Evolutionary conservation across 306 rosid genomes (phyloP), one percentile per base, ranked within the genome.

Genomic region (Prosopis cineraria): DNA sequence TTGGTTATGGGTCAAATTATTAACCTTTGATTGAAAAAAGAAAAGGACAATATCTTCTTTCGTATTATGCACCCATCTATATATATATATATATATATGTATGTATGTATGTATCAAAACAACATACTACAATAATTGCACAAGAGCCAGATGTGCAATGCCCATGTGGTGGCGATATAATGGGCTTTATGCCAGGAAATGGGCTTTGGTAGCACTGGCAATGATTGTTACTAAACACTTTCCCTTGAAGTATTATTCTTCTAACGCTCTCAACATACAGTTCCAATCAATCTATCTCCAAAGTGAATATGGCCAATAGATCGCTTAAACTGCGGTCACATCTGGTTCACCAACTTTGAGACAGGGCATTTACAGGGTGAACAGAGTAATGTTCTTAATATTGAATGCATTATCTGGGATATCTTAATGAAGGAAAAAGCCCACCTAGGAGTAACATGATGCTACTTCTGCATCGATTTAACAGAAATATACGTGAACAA

Each of bases 161-260:
- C 85, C 90, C 97, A 90, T 88, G 95, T 92, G 90, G 70, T 85
- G 80, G 74, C 80, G 76, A 50, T 33, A 63, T 48, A 76, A 83
- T 81, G 80, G 86, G 53, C 78, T 86, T 82, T 85, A 48, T 68
- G 52, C 76, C 47, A 80, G 83, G 84, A 81, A 72, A 84, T 86
- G 87, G 87, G 76, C 8, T 65, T 79, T 81, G 85, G 84, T 67
- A 73, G 69, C 79, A 53, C 78, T 75, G 84, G 81, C 88, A 85
- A 84, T 88, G 85, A 87, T 90, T 84, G 86, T 75, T 76, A 31
- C 76, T 79, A 31, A 80, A 82, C 88, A 83, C 84, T 71, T 82
- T 79, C 86, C 81, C 83, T 69, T 50, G 43, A 70, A 84, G 71
- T 78, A 78, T 70, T 29, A 33, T 59, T 72, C 20, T 74, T 41